phyloP scores from a whole-genome alignment of 2,329 filamentous ascomycete species.

The Colletotrichum liriopes region DNA sequence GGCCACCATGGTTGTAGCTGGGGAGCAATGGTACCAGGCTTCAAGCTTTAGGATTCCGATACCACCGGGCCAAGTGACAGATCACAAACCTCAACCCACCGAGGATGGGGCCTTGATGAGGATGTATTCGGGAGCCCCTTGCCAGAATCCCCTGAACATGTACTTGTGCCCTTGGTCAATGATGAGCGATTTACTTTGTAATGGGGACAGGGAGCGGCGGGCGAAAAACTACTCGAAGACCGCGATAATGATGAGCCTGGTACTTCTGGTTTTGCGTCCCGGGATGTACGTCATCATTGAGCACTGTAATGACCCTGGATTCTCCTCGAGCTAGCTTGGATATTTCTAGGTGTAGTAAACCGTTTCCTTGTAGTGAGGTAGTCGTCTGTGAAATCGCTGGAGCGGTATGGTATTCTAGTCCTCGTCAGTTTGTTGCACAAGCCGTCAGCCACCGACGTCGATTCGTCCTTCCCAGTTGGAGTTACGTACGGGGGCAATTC shows the following conservation, averaged over 20 bases:
- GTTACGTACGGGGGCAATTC: too few relatives aligned
- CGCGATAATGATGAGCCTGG: neutral
- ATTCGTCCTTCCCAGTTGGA: neutral
- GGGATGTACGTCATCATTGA: too few relatives aligned
- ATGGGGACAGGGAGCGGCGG: neutral
- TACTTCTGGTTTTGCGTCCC: neutral
- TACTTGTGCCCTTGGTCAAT: neutral
- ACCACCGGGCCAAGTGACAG: neutral
- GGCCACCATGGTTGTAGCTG: neutral
- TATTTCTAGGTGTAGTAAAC: neutral
- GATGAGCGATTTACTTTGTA: neutral
- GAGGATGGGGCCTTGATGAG: neutral
- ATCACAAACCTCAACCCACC: slow-evolving; percentile 2
- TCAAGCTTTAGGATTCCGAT: neutral
- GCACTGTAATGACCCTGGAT: neutral
- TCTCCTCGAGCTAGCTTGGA: neutral
- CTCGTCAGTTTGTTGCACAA: neutral
- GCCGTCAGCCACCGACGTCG: neutral
- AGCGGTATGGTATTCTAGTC: neutral
- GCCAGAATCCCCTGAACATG: slow-evolving; percentile 2
- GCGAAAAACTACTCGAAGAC: neutral
- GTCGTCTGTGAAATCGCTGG: neutral
- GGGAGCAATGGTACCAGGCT: neutral
- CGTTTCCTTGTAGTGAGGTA: neutral
- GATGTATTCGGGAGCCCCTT: neutral